phyloP scores from a whole-genome alignment of 2,329 filamentous ascomycete species.

The Phaeophleospora eucalypticola region DNA sequence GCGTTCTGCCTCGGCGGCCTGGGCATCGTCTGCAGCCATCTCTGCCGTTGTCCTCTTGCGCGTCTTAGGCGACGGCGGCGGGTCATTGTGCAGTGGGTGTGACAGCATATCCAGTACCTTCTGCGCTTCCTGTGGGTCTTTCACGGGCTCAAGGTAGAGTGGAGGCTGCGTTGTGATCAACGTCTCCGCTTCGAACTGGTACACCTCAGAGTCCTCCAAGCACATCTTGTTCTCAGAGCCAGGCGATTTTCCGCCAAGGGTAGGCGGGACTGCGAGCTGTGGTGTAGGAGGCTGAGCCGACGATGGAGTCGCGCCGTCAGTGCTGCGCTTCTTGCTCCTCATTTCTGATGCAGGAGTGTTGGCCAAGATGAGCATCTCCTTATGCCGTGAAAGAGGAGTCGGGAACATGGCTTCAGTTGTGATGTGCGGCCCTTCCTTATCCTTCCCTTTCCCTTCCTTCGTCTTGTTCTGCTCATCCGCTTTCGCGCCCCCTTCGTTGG shows the following conservation, averaged over 20 bases:
- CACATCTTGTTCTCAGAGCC: slow-evolving; percentile 56
- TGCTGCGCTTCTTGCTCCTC: slow-evolving; percentile 42
- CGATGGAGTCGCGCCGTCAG: slow-evolving; percentile 11
- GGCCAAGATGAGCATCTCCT: slow-evolving; percentile 72
- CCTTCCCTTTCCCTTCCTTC: slow-evolving; percentile 26
- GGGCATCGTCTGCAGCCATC: slow-evolving; percentile 88
- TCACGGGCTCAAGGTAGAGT: slow-evolving; percentile 72
- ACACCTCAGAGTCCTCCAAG: slow-evolving; percentile 68
- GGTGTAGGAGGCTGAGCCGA: slow-evolving; percentile 42
- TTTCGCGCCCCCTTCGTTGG: slow-evolving; percentile 36
- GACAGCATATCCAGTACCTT: slow-evolving; percentile 66
- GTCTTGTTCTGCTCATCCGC: slow-evolving; percentile 42
- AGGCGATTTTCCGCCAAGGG: neutral
- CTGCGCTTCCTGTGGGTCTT: slow-evolving; percentile 64
- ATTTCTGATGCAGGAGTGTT: slow-evolving; percentile 59
- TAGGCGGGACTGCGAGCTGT: slow-evolving; percentile 50
- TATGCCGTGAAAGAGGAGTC: slow-evolving; percentile 69
- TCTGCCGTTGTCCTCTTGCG: slow-evolving; percentile 93
- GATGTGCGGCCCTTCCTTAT: slow-evolving; percentile 52
- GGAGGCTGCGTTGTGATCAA: slow-evolving; percentile 69
- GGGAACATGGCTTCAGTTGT: slow-evolving; percentile 81
- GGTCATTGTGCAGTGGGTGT: slow-evolving; percentile 72
- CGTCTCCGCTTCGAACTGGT: slow-evolving; percentile 72
- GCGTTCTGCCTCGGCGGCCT: slow-evolving; percentile 81
- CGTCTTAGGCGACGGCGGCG: slow-evolving; percentile 78